Evolutionary conservation across 2,329 filamentous ascomycete species (phyloP).

Genomic region (Arthrobotrys entomopaga): DNA sequence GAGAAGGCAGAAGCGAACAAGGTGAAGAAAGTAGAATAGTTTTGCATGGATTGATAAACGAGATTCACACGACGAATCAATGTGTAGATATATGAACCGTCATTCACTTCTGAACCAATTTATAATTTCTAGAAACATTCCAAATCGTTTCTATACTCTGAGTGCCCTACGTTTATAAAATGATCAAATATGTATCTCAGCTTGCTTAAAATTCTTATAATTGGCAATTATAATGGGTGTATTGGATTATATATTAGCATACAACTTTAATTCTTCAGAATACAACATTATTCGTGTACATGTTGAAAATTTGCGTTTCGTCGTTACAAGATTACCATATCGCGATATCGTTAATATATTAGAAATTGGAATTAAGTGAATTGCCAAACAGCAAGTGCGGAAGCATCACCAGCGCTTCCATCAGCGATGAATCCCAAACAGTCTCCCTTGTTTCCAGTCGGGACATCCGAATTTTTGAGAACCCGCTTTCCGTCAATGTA

Average conservation of each 20-base stretch:
- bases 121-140: too few relatives aligned
- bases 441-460: slow-evolving; percentile 29
- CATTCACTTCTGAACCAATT: too few relatives aligned
- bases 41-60: background rate
- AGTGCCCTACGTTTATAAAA: too few relatives aligned
- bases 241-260: background rate
- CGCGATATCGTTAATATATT: background rate
- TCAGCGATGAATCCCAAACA: slow-evolving; percentile 43
- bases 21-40: slow-evolving; percentile 17
- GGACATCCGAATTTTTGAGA: slow-evolving; percentile 51
- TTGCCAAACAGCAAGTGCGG: slow-evolving; percentile 27
- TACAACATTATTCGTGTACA: background rate
- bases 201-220: too few relatives aligned
- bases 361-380: slow-evolving; percentile 14
- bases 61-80: too few relatives aligned
- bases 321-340: background rate
- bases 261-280: background rate
- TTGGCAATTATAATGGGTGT: background rate
- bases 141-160: too few relatives aligned
- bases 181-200: too few relatives aligned
- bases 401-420: slow-evolving; percentile 13
- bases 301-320: background rate
- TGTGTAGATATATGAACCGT: too few relatives aligned
- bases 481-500: slow-evolving; percentile 61
- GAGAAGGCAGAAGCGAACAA: slow-evolving; percentile 65